Base-by-base conservation (phyloP, 2,329 filamentous ascomycete species). In the Pseudogymnoascus sp. region DNA sequence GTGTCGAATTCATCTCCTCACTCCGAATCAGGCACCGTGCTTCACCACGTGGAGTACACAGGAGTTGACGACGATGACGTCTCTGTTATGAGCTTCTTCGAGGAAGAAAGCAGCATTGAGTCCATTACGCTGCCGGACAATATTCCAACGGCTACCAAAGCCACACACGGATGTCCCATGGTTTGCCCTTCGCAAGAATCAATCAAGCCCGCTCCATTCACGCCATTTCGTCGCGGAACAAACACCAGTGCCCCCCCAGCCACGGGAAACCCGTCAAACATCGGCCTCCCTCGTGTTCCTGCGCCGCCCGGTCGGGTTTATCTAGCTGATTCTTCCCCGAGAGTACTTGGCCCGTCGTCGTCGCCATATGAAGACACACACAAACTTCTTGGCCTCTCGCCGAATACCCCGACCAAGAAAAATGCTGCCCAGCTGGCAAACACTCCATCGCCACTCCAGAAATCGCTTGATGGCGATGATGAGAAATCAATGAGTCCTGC, bases 341-440 rank as follows among this genome's bases (percentile, higher is more conserved):
- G 10, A 66, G 63, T 26, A 41, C 6, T 26, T 61, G 64, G 40
- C 62, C 65, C 56, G 63, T 61, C 61, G n/a, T 62, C 66, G 2
- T 66, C 65, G 22, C 66, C 67, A 8, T 67, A 69, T 59, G 66
- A 62, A 19, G 66, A 69, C 43, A 67, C 68, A 5, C 53, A 63
- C 10, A 65, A 68, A n/a, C 62, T 68, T 14, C 56, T 68, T 26
- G 65, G 66, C n/a, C 62, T 68, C n/a, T 65, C 38, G 1, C 46
- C 28, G 14, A 19, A 35, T 2, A 46, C 38, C 7, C 31, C 37
- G 16, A 28, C 37, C 60, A 62, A 50, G 37, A 56, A 40, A 26
- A 5, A n/a, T 28, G 31, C 6, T 35, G 24, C 14, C 4, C 24
- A 28, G 14, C 40, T n/a, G 31, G 43, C 11, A 10, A 60, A 62